Evolutionary conservation across 345 rosid genomes (phyloP), one percentile per base, ranked within the genome.

Genomic region (Citrus sp.): DNA sequence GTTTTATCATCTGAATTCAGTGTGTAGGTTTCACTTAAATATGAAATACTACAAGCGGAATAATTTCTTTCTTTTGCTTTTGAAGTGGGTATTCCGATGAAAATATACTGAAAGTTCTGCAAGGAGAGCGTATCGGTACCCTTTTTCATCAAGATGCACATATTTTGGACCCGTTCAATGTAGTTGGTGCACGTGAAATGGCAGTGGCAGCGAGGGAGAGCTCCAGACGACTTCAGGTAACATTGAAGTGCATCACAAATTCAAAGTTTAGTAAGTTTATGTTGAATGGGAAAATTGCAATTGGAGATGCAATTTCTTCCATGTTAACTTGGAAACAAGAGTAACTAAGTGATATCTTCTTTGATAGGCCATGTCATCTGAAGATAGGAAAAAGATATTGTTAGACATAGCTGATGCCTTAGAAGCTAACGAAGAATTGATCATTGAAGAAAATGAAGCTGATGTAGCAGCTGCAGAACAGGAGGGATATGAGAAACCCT

Each of bases 201-300:
- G 99, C 98, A 77, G 90, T 92, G 77, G 94, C 93, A 59, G 98
- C 98, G 27, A 93, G 97, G 87, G 99, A 97, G 75, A 84, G 96
- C 85, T 91, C 99, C 66, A 89, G 98, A 78, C 83, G 84, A 82
- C 97, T 93, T 79, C 98, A 97, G 98, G 99, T 96, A 84, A 74
- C 55, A 34, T 56, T 69, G 55, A 40, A 61, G 63, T 80, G 71
- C 66, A 62, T 63, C 42, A 61, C 30, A 14, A 28, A 35, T 60
- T 19, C 69, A 60, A 69, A 73, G 24, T 71, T 66, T 25, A 61
- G 24, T 42, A 70, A 49, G 76, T 64, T 73, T 38, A 59, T 74
- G 46, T 40, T 71, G 35, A 55, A 59, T 75, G 68, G 28, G 32
- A 14, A 74, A 75, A 79, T 42, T 70, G 72, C 42, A 35, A 74